phyloP scores from a whole-genome alignment of 768 basidiomycete genomes.

The Suillus paluster region DNA sequence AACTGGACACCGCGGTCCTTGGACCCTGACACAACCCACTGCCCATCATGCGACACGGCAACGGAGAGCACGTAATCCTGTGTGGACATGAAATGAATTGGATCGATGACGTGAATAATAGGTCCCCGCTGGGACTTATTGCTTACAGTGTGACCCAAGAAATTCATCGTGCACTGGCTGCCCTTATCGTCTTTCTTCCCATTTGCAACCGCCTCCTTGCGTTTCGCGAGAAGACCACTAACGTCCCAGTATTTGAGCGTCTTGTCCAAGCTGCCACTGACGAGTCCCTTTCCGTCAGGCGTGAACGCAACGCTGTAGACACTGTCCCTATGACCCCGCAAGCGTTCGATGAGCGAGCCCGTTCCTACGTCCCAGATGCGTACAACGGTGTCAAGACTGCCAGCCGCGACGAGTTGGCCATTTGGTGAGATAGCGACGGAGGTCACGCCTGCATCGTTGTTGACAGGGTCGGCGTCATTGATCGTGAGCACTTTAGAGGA shows the following conservation, averaged over 20 bases:
- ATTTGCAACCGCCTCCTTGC: constrained; percentile 43
- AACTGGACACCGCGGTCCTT: constrained; percentile 39
- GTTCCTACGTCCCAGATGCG: constrained; percentile 55
- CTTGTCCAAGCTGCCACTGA: constrained; percentile 34
- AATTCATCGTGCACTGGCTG: constrained; percentile 34
- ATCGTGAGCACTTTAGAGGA: constrained; percentile 38
- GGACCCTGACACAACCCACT: constrained; percentile 42
- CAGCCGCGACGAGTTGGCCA: constrained; percentile 53
- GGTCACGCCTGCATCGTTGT: constrained; percentile 24
- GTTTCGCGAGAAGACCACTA: constrained; percentile 21
- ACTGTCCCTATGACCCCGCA: constrained; percentile 34
- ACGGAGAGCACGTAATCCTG: constrained; percentile 37
- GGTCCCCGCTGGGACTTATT: background rate
- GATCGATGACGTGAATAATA: background rate
- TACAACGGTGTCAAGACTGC: constrained; percentile 54
- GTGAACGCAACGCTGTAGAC: constrained; percentile 39
- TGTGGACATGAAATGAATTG: background rate
- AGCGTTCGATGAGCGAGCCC: constrained; percentile 29
- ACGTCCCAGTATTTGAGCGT: constrained; percentile 53
- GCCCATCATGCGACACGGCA: constrained; percentile 37
- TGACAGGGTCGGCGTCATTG: constrained; percentile 23
- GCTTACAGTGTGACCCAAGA: constrained; percentile 33
- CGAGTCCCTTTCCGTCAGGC: constrained; percentile 23
- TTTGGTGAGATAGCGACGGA: constrained; percentile 31
- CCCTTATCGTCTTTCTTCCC: constrained; percentile 30